Evolutionary conservation across 169 alveolate species (phyloP).

Genomic region (Besnoitia besnoiti): DNA sequence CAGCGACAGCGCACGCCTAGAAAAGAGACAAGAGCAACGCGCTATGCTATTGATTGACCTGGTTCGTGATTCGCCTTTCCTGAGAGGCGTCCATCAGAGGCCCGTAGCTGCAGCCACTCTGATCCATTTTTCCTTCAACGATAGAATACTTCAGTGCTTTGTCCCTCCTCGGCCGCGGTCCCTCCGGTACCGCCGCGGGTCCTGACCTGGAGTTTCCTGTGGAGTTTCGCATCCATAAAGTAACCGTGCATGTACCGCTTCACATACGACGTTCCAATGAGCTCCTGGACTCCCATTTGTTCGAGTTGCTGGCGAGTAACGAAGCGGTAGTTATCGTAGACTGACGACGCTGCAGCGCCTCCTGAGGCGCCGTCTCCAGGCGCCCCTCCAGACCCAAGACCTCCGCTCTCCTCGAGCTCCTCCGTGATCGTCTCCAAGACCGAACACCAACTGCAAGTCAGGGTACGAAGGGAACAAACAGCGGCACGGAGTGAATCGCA

Average conservation of each 20-base stretch:
- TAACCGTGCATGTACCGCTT: slow-evolving; percentile 93
- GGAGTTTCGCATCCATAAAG: slow-evolving; percentile 80
- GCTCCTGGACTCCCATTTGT: slow-evolving; percentile 87
- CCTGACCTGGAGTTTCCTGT: slow-evolving; percentile 55
- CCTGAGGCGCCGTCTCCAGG: slow-evolving; percentile 8
- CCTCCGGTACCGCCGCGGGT: background rate
- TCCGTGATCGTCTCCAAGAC: slow-evolving; percentile 92
- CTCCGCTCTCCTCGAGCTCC: slow-evolving; percentile 88
- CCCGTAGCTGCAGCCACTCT: too few relatives aligned
- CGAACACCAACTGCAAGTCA: slow-evolving; percentile 85
- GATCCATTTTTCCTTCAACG: too few relatives aligned
- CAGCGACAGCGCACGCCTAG: too few relatives aligned
- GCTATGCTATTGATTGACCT: too few relatives aligned
- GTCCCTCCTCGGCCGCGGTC: background rate
- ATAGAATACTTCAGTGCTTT: too few relatives aligned
- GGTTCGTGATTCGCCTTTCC: too few relatives aligned
- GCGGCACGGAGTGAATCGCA: too few relatives aligned
- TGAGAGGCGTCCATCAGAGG: too few relatives aligned
- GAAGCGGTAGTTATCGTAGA: slow-evolving; percentile 92
- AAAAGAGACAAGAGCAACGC: too few relatives aligned
- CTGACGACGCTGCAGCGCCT: slow-evolving; percentile 52
- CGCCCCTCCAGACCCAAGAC: background rate
- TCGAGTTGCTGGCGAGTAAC: slow-evolving; percentile 89
- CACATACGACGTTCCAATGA: slow-evolving; percentile 90
- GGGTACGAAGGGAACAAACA: too few relatives aligned